Conservation (phyloP, 768 basidiomycete species). For the Agrocybe pediades region DNA sequence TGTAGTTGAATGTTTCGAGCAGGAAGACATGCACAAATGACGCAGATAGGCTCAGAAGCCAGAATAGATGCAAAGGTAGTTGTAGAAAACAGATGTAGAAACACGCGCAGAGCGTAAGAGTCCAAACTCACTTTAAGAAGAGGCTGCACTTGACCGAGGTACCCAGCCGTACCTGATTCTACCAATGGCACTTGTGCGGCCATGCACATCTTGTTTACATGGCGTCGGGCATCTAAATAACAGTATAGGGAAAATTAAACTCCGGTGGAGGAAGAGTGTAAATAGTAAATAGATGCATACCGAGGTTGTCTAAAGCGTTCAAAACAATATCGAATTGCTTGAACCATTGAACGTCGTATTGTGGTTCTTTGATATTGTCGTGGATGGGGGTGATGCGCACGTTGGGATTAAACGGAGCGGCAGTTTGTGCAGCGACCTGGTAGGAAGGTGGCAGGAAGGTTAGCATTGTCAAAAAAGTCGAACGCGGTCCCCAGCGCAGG, state of each 20-base stretch:
- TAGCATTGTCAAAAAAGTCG: too few species aligned
- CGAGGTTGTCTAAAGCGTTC: constrained; percentile 95
- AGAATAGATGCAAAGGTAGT: too few species aligned
- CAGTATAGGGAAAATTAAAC: neutral
- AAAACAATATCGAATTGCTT: constrained; percentile 88
- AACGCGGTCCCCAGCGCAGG: too few species aligned
- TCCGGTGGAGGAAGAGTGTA: neutral
- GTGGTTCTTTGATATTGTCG: constrained; percentile 92
- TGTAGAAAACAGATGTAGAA: neutral
- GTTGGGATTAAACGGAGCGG: constrained; percentile 83
- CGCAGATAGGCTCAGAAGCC: too few species aligned
- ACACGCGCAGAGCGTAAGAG: neutral
- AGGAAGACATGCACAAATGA: neutral
- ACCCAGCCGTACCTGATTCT: constrained; percentile 96
- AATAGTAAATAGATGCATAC: constrained; percentile 41
- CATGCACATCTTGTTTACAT: constrained; percentile 98
- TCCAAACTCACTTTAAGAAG: constrained; percentile 73
- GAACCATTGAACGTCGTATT: constrained; percentile 92
- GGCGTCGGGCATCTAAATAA: constrained; percentile 79
- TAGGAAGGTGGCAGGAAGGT: constrained; percentile 1
- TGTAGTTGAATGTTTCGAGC: too few species aligned
- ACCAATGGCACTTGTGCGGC: constrained; percentile 89
- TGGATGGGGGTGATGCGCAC: constrained; percentile 88
- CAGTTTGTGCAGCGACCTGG: constrained; percentile 83
- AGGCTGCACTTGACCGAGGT: constrained; percentile 96